phyloP scores from a whole-genome alignment of 495 filamentous ascomycete genomes.

The Penicillium flavigenum region DNA sequence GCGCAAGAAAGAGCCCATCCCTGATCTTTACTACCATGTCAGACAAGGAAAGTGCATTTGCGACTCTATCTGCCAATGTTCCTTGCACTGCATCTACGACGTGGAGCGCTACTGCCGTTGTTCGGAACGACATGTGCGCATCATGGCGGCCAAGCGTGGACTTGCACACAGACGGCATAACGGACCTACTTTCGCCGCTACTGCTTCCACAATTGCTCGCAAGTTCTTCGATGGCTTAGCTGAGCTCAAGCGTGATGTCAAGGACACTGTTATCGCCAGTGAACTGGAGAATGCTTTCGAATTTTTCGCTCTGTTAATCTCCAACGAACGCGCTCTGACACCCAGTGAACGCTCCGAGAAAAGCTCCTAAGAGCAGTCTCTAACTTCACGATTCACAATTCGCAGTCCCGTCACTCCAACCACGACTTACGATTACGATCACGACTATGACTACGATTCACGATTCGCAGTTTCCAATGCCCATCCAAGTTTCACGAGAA shows the following conservation, averaged over 20 bases:
- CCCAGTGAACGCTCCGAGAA: not conserved
- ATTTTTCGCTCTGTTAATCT: slow-evolving; percentile 30
- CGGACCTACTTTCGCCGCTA: slow-evolving; percentile 19
- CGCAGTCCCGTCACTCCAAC: too few species aligned
- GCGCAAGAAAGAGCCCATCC: slow-evolving; percentile 28
- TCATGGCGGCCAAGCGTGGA: slow-evolving; percentile 26
- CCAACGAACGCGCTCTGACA: slow-evolving; percentile 24
- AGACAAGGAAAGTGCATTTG: slow-evolving; percentile 42
- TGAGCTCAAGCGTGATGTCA: slow-evolving; percentile 18
- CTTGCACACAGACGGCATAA: slow-evolving; percentile 6
- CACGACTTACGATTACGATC: not conserved
- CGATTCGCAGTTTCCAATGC: not conserved
- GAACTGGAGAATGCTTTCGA: slow-evolving; percentile 26
- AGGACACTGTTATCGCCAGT: slow-evolving; percentile 18
- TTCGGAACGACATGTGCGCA: slow-evolving; percentile 36
- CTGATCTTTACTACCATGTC: slow-evolving; percentile 22
- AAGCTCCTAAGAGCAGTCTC: not conserved
- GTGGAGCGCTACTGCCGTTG: slow-evolving; percentile 37
- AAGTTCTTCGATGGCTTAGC: slow-evolving; percentile 32
- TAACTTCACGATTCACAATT: not conserved
- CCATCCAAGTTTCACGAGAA: not conserved
- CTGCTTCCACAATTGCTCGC: slow-evolving; percentile 29
- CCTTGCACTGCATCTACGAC: slow-evolving; percentile 31
- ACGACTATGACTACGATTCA: not conserved
- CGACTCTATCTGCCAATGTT: slow-evolving; percentile 32